Evolutionary conservation across 495 filamentous ascomycete species (phyloP).

Genomic region (Tuber borchii): DNA sequence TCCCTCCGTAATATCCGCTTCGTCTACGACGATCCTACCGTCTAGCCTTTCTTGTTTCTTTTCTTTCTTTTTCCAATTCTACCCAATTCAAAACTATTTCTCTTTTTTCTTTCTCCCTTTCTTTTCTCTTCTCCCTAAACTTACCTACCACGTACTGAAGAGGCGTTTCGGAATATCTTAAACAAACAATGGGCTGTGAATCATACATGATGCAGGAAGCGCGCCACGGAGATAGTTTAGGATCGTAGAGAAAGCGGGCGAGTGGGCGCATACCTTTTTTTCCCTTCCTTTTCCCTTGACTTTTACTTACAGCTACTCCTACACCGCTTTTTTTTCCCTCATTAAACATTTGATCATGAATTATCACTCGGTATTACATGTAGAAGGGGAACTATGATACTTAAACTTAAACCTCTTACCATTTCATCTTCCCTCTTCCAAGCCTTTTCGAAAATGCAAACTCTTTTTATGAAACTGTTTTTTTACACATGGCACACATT

Average conservation of each 20-base stretch:
- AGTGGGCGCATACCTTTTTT: background rate
- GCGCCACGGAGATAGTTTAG: background rate
- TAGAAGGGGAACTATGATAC: background rate
- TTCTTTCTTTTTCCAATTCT: slow-evolving; percentile 2
- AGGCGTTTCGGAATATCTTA: background rate
- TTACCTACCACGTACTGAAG: background rate
- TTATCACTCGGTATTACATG: background rate
- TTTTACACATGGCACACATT: background rate
- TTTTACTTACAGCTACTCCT: background rate
- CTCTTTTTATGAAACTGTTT: background rate
- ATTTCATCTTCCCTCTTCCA: background rate
- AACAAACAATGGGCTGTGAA: background rate
- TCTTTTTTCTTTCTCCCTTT: background rate
- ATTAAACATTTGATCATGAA: background rate
- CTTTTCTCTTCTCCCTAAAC: background rate
- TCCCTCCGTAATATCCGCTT: slow-evolving; percentile 39
- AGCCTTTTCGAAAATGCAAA: background rate
- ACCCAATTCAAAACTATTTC: background rate
- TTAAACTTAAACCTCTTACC: background rate
- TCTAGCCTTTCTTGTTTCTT: slow-evolving; percentile 11
- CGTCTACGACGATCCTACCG: slow-evolving; percentile 41
- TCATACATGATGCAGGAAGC: background rate
- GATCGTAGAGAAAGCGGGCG: background rate
- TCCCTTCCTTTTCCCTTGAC: background rate
- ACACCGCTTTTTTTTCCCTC: background rate